phyloP scores from a whole-genome alignment of 2,329 filamentous ascomycete species.

The Raffaelea ambrosiae region DNA sequence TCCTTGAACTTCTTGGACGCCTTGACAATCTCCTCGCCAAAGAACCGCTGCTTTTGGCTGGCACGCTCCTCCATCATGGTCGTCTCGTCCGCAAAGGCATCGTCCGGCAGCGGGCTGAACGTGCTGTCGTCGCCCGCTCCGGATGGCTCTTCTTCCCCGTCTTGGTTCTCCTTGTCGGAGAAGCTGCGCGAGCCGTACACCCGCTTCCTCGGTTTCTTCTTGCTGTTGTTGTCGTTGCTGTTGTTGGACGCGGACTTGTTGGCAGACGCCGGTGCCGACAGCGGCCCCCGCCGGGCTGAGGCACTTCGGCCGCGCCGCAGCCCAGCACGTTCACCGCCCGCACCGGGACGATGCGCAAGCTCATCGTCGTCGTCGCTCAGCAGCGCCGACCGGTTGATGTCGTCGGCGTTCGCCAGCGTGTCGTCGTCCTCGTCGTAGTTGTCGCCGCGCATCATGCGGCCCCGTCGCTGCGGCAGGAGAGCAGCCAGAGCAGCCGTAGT shows the following conservation, averaged over 20 bases:
- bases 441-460: slow-evolving; percentile 18
- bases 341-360: slow-evolving; percentile 33
- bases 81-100: slow-evolving; percentile 32
- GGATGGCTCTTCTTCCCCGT: slow-evolving; percentile 12
- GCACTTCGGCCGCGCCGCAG: slow-evolving; percentile 7
- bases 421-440: neutral
- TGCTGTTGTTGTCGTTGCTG: slow-evolving; percentile 3
- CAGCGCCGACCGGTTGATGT: slow-evolving; percentile 29
- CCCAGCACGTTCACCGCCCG: slow-evolving; percentile 21
- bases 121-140: slow-evolving; percentile 22
- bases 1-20: slow-evolving; percentile 58
- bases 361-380: slow-evolving; percentile 49
- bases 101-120: slow-evolving; percentile 36
- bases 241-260: neutral
- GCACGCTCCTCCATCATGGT: slow-evolving; percentile 7
- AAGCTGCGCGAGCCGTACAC: slow-evolving; percentile 41
- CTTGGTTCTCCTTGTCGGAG: slow-evolving; percentile 54
- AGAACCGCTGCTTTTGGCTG: slow-evolving; percentile 18
- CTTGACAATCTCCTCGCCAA: slow-evolving; percentile 43
- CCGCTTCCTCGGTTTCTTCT: slow-evolving; percentile 22
- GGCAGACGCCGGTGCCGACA: neutral
- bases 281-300: neutral
- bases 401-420: slow-evolving; percentile 25
- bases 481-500: slow-evolving; percentile 47
- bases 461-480: slow-evolving; percentile 44